Evolutionary conservation across 306 rosid species (phyloP).

Genomic region (Delonix regia): DNA sequence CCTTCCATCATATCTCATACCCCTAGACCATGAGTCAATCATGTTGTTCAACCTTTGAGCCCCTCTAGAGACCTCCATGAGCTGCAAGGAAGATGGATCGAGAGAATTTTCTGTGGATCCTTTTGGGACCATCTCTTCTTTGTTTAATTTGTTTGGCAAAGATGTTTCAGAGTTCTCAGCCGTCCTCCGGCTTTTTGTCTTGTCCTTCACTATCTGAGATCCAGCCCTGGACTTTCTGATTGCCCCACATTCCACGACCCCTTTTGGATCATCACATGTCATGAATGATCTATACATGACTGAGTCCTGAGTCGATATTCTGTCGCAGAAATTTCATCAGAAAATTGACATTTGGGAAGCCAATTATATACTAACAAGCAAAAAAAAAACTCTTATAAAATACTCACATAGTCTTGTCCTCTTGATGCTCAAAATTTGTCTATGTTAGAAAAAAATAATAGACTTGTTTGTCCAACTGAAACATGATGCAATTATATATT

Average conservation of each 20-base stretch:
- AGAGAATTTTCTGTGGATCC: conserved; percentile 40
- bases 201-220: conserved; percentile 59
- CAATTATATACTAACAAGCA: conserved; percentile 25
- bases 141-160: conserved; percentile 38
- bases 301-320: conserved; percentile 71
- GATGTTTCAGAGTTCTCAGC: conserved; percentile 38
- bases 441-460: conserved; percentile 52
- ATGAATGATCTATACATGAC: conserved; percentile 76
- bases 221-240: conserved; percentile 61
- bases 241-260: conserved; percentile 77
- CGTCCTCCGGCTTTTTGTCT: conserved; percentile 49
- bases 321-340: conserved; percentile 53
- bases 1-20: conserved; percentile 49
- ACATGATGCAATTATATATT: conserved; percentile 44
- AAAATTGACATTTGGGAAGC: conserved; percentile 34
- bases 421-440: conserved; percentile 53
- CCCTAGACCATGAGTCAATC: conserved; percentile 80
- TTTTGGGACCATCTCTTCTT: conserved; percentile 46
- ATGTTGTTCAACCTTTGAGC: conserved; percentile 73
- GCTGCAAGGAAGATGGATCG: conserved; percentile 66
- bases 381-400: conserved; percentile 18
- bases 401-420: conserved; percentile 54
- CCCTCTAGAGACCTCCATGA: conserved; percentile 73
- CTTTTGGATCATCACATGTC: conserved; percentile 91
- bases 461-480: conserved; percentile 45